Conservation (phyloP, 2,329 filamentous ascomycete species). For the Aspergillus versicolor region DNA sequence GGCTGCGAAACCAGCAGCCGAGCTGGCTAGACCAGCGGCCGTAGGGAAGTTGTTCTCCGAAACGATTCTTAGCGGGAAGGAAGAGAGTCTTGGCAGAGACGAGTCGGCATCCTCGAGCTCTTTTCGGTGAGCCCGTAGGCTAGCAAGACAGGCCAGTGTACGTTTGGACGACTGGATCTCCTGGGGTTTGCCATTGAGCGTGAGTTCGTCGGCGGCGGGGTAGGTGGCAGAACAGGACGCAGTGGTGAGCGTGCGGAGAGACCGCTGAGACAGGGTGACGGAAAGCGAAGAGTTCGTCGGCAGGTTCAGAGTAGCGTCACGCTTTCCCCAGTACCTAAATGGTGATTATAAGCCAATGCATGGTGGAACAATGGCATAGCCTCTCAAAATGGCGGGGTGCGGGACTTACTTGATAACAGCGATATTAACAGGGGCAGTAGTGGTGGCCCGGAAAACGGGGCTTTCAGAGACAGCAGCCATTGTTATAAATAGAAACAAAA, state of each 20-base stretch:
- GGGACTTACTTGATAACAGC: constrained; percentile 82
- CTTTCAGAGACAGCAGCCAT: constrained; percentile 38
- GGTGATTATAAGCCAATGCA: constrained; percentile 13
- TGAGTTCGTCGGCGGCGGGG: constrained; percentile 66
- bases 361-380: not conserved
- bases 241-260: constrained; percentile 93
- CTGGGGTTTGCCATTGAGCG: constrained; percentile 79
- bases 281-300: constrained; percentile 97
- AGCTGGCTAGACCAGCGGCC: constrained; percentile 76
- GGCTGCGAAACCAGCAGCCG: constrained; percentile 66
- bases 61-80: constrained; percentile 77
- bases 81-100: constrained; percentile 77
- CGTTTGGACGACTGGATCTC: constrained; percentile 78
- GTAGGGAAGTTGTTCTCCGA: constrained; percentile 99
- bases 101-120: constrained; percentile 70
- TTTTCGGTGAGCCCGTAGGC: constrained; percentile 74
- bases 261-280: constrained; percentile 90
- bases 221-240: constrained; percentile 81
- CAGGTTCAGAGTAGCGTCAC: constrained; percentile 88
- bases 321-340: constrained; percentile 88
- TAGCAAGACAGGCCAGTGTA: constrained; percentile 91
- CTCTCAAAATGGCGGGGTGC: constrained; percentile 14
- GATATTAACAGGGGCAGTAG: constrained; percentile 96
- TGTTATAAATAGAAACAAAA: constrained; percentile 10
- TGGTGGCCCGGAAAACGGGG: constrained; percentile 82